Evolutionary conservation across 257 asterid genomes (phyloP), one percentile per base, ranked within the genome.

Genomic region (Penstemon newberryi): DNA sequence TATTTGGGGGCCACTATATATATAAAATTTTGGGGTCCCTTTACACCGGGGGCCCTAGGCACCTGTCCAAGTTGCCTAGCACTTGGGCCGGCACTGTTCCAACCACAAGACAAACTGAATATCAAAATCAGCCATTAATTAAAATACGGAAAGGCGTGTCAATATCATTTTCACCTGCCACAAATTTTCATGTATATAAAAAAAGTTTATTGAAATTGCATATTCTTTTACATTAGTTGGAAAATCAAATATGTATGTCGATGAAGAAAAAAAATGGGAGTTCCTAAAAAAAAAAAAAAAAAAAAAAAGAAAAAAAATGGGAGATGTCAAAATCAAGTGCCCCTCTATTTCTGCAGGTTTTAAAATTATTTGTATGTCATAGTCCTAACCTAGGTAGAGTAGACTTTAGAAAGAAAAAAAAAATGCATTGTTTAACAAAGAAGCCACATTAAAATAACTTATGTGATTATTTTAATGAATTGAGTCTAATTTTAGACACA

Each of bases 121-220:
- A 15, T 8, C 18, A 41, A 5, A 50, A 61, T 70, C 63, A 61
- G 8, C 9, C 47, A 50, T 6, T 13, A 38, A 41, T 70, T 2
- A 7, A 71, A 36, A 43, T 50, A 60, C 47, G 61, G 45, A 61
- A 43, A 19, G 70, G 70, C 54, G 65, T 53, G 70, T 63, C 69
- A 54, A 36, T 43, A 53, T 63, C 65, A 71, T 25, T 3, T n/a
- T 45, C 75, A 62, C 13, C 64, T 2, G 33, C 8, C 63, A 71
- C 46, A 18, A 8, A 3, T 49, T 53, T 50, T 45, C 19, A 44
- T 33, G 56, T 19, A 63, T 38, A 36, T 65, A 6, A 51, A 50
- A 11, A 69, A 45, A n/a, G 15, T 2, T 6, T 3, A 2, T 6
- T 9, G 44, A 9, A 37, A 9, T 45, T 52, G 68, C 55, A 70